phyloP scores from a whole-genome alignment of 352 stramenopile genomes.

The Blastocystis hominis region DNA sequence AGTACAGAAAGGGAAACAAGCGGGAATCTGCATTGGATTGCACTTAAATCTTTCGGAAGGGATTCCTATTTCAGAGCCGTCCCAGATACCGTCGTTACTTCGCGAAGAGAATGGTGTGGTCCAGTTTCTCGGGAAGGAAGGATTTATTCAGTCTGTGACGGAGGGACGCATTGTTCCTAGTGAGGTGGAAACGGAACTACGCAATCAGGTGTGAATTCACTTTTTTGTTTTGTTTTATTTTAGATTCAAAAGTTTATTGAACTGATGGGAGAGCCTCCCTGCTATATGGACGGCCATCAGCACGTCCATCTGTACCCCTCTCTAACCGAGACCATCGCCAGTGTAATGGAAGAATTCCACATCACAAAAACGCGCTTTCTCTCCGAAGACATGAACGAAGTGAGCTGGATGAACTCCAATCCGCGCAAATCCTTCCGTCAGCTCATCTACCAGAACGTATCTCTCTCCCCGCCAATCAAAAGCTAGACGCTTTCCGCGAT shows the following conservation, averaged over 20 bases:
- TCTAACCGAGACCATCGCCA: constrained; percentile 24
- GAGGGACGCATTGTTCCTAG: not conserved
- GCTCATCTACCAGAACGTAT: not conserved
- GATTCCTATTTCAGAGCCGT: not conserved
- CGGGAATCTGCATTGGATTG: constrained; percentile 30
- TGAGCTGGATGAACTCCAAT: constrained; percentile 55
- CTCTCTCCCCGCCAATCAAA: not conserved
- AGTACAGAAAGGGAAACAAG: constrained; percentile 38
- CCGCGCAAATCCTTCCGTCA: constrained; percentile 34
- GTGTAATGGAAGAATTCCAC: constrained; percentile 16
- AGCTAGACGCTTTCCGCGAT: constrained; percentile 2
- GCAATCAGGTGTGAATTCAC: not conserved
- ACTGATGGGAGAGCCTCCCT: not conserved
- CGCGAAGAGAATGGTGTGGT: not conserved
- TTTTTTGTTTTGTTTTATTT: not conserved
- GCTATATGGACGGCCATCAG: constrained; percentile 56
- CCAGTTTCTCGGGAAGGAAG: constrained; percentile 54
- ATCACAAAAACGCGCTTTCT: constrained; percentile 48
- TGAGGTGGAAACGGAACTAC: constrained; percentile 38
- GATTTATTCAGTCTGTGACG: constrained; percentile 13
- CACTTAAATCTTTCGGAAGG: constrained; percentile 56
- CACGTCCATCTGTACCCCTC: constrained; percentile 48
- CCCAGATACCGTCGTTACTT: constrained; percentile 5
- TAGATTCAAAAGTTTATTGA: constrained; percentile 34
- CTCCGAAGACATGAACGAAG: constrained; percentile 55